A percentile compares a stretch with the other conserved stretches of the same genome.
phyloP scores from a whole-genome alignment of 805 yeast species.

The Teunomyces gatunensis region DNA sequence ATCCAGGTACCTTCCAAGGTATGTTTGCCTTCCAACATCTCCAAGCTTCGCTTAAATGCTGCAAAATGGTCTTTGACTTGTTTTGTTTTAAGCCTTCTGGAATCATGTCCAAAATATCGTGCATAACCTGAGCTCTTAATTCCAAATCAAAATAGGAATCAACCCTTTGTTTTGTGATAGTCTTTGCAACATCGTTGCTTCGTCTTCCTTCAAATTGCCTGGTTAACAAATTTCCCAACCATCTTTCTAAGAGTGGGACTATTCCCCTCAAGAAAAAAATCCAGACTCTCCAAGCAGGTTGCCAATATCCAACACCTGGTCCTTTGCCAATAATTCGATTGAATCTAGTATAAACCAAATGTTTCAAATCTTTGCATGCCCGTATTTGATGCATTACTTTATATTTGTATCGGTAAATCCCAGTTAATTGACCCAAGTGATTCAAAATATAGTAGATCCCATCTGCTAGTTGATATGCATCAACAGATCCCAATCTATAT shows the following conservation, averaged over 20 bases:
- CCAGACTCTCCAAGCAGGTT: slow-evolving; percentile 99
- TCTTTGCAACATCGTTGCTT: slow-evolving; percentile 86
- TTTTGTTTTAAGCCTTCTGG: slow-evolving; percentile 90
- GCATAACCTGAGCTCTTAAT: slow-evolving; percentile 89
- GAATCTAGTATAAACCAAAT: slow-evolving; percentile 81
- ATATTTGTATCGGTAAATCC: slow-evolving; percentile 94
- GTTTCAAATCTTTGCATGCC: slow-evolving; percentile 93
- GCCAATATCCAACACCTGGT: slow-evolving; percentile 99
- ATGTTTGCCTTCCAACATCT: slow-evolving; percentile 99
- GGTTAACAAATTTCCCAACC: slow-evolving; percentile 88
- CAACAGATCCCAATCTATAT: slow-evolving; percentile 83
- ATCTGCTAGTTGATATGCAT: slow-evolving; percentile 92
- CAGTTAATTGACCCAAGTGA: slow-evolving; percentile 94
- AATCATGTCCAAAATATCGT: slow-evolving; percentile 94
- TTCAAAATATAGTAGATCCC: slow-evolving; percentile 87
- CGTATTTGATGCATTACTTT: slow-evolving; percentile 98
- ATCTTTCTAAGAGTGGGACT: slow-evolving; percentile 86
- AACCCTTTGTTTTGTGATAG: slow-evolving; percentile 91
- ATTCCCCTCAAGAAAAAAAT: slow-evolving; percentile 86
- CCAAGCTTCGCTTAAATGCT: slow-evolving; percentile 98
- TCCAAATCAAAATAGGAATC: slow-evolving; percentile 95
- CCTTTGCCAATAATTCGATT: slow-evolving; percentile 91
- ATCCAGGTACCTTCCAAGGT: slow-evolving; percentile 96
- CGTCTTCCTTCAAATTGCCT: slow-evolving; percentile 96
- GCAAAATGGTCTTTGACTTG: slow-evolving; percentile 82